These are phyloP conservation scores for Saccharomycopsis phalli DNA, from an alignment of 1,139 yeast species.

Conservation along the genomic window DNA sequence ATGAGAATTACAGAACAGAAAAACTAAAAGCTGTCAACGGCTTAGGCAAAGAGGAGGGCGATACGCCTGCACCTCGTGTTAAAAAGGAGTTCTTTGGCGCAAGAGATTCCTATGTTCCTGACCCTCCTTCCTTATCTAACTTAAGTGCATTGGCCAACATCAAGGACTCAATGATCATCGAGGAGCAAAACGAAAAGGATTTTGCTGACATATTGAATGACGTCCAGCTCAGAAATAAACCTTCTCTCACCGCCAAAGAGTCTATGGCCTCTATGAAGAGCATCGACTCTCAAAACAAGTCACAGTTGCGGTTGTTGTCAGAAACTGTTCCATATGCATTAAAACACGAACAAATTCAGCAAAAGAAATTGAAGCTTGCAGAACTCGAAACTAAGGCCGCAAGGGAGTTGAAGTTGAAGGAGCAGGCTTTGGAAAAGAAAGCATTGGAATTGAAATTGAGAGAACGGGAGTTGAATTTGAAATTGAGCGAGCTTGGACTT, in stretches of 20 bases:
- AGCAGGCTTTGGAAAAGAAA: slow-evolving; percentile 66
- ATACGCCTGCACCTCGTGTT: slow-evolving; percentile 1
- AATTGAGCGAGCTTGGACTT: slow-evolving; percentile 12
- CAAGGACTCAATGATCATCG: slow-evolving; percentile 16
- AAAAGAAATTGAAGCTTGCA: slow-evolving; percentile 69
- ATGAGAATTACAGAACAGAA: slow-evolving; percentile 73
- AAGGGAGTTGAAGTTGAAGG: slow-evolving; percentile 58
- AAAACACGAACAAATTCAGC: slow-evolving; percentile 64
- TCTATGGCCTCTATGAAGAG: slow-evolving; percentile 1
- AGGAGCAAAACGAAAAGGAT: slow-evolving; percentile 22
- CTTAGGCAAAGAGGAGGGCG: slow-evolving; percentile 26
- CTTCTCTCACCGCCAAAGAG: slow-evolving; percentile 7
- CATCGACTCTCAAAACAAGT: slow-evolving; percentile 32
- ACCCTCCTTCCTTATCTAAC: slow-evolving; percentile 52
- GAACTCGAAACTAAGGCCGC: slow-evolving; percentile 75
- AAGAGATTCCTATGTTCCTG: slow-evolving; percentile 21
- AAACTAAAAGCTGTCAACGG: slow-evolving; percentile 46
- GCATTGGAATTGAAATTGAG: slow-evolving; percentile 65
- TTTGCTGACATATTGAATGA: slow-evolving; percentile 17
- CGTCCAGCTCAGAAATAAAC: slow-evolving; percentile 8
- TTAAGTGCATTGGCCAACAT: slow-evolving; percentile 46
- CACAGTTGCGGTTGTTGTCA: slow-evolving; percentile 64
- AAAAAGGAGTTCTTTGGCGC: slow-evolving; percentile 18
- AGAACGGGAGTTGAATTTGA: slow-evolving; percentile 38
- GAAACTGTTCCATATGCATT: slow-evolving; percentile 77